Percentiles rank a stretch among this genome's conserved stretches.
These are phyloP conservation scores for Actinomucor elegans DNA, from an alignment of 371 early-diverging fungal genomes.

Conservation along the genomic window DNA sequence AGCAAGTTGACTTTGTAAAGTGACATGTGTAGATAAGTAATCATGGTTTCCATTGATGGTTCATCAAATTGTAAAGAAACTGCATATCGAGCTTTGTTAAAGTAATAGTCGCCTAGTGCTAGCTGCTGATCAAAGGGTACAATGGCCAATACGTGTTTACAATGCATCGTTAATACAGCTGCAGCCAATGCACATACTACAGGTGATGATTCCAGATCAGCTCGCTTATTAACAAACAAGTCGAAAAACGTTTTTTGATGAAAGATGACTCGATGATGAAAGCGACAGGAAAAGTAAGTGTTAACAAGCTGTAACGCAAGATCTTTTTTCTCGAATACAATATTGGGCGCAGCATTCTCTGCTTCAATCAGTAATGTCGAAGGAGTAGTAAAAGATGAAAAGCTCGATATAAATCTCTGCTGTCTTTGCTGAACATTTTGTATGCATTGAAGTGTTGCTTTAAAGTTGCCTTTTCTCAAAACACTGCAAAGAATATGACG, in stretches of 20 bases:
- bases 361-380: neutral
- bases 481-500: neutral
- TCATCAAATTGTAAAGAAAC: slow-evolving; percentile 35
- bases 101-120: slow-evolving; percentile 19
- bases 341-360: neutral
- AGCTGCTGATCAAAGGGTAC: slow-evolving; percentile 29
- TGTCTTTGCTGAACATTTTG: neutral
- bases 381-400: neutral
- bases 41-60: slow-evolving; percentile 26
- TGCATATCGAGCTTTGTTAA: slow-evolving; percentile 18
- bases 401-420: neutral
- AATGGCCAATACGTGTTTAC: slow-evolving; percentile 20
- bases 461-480: slow-evolving; percentile 11
- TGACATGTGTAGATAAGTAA: slow-evolving; percentile 29
- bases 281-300: slow-evolving; percentile 37
- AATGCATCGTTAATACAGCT: slow-evolving; percentile 32
- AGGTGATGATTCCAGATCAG: slow-evolving; percentile 30
- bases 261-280: slow-evolving; percentile 22
- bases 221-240: slow-evolving; percentile 22
- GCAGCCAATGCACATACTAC: slow-evolving; percentile 36
- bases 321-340: neutral
- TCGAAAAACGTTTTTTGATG: slow-evolving; percentile 38
- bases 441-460: slow-evolving; percentile 5
- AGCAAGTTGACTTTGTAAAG: slow-evolving; percentile 32
- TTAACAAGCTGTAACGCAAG: slow-evolving; percentile 24